These are phyloP conservation scores for Macrophomina pseudophaseolina DNA, from an alignment of 2,329 filamentous ascomycete genomes.

Conservation along the genomic window DNA sequence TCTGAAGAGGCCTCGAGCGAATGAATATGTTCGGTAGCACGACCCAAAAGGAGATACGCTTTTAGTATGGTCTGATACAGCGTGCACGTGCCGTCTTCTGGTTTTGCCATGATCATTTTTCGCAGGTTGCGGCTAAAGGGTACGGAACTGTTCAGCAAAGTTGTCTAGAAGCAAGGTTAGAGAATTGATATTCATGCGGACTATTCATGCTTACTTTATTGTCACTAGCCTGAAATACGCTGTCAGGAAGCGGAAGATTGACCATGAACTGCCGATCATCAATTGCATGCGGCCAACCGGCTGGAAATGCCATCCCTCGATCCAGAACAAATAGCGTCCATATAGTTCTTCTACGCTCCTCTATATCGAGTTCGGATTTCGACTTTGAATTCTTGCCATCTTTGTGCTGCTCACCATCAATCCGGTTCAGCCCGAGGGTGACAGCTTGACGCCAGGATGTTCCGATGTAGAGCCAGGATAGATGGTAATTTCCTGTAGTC, in stretches of 20 bases:
- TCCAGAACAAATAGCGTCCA: slow-evolving; percentile 42
- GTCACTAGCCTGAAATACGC: slow-evolving; percentile 24
- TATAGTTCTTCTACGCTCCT: slow-evolving; percentile 38
- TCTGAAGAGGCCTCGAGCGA: slow-evolving; percentile 35
- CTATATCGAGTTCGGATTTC: slow-evolving; percentile 31
- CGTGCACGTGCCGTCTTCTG: slow-evolving; percentile 36
- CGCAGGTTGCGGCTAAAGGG: slow-evolving; percentile 36
- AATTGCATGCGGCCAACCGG: slow-evolving; percentile 37
- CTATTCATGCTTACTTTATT: background rate
- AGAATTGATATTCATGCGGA: no score
- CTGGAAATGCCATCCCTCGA: slow-evolving; percentile 36
- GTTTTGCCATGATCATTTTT: slow-evolving; percentile 31
- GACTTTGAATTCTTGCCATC: slow-evolving; percentile 18
- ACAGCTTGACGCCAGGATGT: slow-evolving; percentile 42
- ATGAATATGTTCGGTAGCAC: slow-evolving; percentile 36
- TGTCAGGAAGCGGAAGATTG: slow-evolving; percentile 36
- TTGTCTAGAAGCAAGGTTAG: background rate
- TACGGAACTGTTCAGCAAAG: slow-evolving; percentile 11
- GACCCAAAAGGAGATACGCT: slow-evolving; percentile 38
- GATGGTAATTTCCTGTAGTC: slow-evolving; percentile 37
- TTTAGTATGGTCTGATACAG: slow-evolving; percentile 26
- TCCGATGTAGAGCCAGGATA: slow-evolving; percentile 38
- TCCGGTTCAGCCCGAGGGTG: slow-evolving; percentile 36
- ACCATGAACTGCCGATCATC: slow-evolving; percentile 39
- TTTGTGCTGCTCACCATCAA: slow-evolving; percentile 31